Percentiles rank a stretch among this genome's conserved stretches.
Conservation (phyloP, 371 early-diverging fungal genomes). For the Apophysomyces sp. region DNA sequence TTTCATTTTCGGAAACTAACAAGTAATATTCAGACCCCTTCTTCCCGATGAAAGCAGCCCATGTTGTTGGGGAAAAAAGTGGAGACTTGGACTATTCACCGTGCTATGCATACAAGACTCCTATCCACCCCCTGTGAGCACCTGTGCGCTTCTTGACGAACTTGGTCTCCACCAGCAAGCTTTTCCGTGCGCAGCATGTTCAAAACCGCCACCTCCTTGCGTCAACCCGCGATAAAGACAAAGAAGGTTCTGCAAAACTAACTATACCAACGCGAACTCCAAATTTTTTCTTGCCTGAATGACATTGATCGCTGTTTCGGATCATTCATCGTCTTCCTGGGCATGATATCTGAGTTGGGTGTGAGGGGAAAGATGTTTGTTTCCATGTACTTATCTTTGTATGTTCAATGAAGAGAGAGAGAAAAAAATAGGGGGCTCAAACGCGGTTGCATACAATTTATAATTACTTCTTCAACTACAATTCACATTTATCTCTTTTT, state of each 20-base stretch:
- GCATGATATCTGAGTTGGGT: too few species aligned
- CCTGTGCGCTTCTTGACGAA: conserved; percentile 1
- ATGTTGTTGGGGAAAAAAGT: not conserved
- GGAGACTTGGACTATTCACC: not conserved
- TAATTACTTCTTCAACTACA: not conserved
- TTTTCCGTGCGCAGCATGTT: not conserved
- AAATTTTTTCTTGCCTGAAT: too few species aligned
- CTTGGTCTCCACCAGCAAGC: not conserved
- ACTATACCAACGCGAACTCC: too few species aligned
- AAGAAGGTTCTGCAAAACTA: too few species aligned
- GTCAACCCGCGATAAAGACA: not conserved
- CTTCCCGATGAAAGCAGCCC: not conserved
- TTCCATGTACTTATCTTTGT: too few species aligned
- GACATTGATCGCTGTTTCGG: too few species aligned
- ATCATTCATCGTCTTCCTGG: too few species aligned
- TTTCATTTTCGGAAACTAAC: not conserved
- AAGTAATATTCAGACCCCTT: not conserved
- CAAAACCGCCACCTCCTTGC: not conserved
- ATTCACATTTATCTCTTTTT: not conserved
- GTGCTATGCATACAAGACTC: not conserved
- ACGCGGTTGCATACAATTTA: conserved; percentile 2
- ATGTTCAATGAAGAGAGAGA: not conserved
- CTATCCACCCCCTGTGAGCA: not conserved
- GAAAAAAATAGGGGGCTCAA: not conserved
- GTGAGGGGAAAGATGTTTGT: too few species aligned